Evolutionary conservation across 2,329 filamentous ascomycete species (phyloP).

Genomic region (Aureobasidium lini): DNA sequence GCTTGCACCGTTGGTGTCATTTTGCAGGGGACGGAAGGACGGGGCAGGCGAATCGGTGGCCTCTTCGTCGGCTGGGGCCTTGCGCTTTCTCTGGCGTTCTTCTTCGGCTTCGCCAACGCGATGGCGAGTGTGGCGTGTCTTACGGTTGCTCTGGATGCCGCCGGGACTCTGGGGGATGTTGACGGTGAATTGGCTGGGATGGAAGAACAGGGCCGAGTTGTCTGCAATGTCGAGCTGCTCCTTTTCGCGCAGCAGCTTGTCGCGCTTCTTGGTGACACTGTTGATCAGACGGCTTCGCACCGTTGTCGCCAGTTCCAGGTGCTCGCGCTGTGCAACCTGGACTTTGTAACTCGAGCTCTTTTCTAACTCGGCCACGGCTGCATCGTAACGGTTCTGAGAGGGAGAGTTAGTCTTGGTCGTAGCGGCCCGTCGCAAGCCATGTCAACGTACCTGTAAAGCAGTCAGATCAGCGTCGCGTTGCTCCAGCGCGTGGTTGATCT

Average conservation of each 20-base stretch:
- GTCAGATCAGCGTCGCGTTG: conserved; percentile 77
- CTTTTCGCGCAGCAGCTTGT: conserved; percentile 55
- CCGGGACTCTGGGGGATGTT: conserved; percentile 57
- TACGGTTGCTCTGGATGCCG: conserved; percentile 52
- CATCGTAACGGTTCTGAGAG: conserved; percentile 49
- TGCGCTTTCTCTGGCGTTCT: conserved; percentile 50
- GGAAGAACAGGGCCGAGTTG: conserved; percentile 56
- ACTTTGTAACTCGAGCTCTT: conserved; percentile 52
- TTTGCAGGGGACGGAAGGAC: conserved; percentile 33
- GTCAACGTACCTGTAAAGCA: conserved; percentile 59
- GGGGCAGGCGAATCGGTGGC: conserved; percentile 52
- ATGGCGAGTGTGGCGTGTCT: conserved; percentile 55
- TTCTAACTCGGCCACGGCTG: conserved; percentile 48
- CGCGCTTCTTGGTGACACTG: conserved; percentile 49
- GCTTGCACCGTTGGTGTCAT: conserved; percentile 40
- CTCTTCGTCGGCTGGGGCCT: conserved; percentile 46
- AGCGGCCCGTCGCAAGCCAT: neutral
- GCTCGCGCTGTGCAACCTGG: conserved; percentile 56
- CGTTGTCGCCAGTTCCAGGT: conserved; percentile 50
- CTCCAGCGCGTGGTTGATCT: conserved; percentile 83
- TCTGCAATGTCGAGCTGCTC: conserved; percentile 60
- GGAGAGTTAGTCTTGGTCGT: neutral
- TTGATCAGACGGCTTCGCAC: conserved; percentile 55
- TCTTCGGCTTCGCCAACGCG: conserved; percentile 29
- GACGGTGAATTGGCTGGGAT: conserved; percentile 60